Conservation (phyloP, 106 monocot species). For the Chionographis japonica region DNA sequence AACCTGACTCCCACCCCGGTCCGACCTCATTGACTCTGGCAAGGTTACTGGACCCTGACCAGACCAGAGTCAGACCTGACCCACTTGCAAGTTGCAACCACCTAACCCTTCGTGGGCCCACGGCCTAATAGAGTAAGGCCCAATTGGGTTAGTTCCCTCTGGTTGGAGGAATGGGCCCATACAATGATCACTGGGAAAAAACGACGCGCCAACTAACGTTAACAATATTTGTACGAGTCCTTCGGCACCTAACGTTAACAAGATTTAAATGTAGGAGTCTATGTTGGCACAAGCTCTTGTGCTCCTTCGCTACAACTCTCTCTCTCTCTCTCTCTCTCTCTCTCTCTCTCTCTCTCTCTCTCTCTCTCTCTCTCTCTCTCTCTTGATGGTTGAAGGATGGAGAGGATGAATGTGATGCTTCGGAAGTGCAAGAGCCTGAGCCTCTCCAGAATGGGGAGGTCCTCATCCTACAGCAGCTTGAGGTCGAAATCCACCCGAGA, state of each 20-base stretch:
- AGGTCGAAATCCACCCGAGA: slow-evolving; percentile 43
- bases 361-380: neutral
- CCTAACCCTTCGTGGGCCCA: slow-evolving; percentile 7
- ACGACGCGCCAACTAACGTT: slow-evolving; percentile 20
- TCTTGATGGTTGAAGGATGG: slow-evolving; percentile 22
- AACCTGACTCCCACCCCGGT: no score
- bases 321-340: neutral
- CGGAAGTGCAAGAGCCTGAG: slow-evolving; percentile 89
- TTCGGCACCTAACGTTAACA: no score
- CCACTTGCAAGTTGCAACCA: neutral
- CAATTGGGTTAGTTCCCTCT: slow-evolving; percentile 4
- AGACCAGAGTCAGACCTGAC: neutral
- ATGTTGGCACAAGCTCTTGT: slow-evolving; percentile 5
- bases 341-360: no score
- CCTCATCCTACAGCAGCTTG: slow-evolving; percentile 43
- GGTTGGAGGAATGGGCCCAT: slow-evolving; percentile 3
- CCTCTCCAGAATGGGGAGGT: slow-evolving; percentile 44
- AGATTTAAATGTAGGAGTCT: neutral
- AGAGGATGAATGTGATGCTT: slow-evolving; percentile 56
- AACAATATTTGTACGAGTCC: no score
- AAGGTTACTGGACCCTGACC: neutral
- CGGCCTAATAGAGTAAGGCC: neutral
- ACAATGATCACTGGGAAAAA: slow-evolving; percentile 8
- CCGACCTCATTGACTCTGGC: no score
- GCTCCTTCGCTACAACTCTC: slow-evolving; percentile 7